These are phyloP conservation scores for Fusarium sulawesiense DNA, from an alignment of 2,329 filamentous ascomycete genomes.

Conservation along the genomic window DNA sequence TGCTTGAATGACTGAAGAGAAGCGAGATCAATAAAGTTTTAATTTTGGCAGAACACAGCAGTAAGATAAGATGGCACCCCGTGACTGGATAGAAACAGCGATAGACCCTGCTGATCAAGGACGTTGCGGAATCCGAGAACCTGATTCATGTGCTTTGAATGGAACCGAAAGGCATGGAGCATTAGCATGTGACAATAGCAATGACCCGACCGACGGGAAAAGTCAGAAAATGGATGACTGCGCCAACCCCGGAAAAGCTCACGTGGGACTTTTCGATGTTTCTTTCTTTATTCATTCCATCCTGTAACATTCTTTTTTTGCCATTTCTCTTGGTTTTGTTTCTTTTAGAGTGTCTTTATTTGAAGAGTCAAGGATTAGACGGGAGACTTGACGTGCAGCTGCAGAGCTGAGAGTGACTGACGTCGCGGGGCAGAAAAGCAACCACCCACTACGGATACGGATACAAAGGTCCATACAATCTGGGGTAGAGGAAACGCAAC, in stretches of 20 bases:
- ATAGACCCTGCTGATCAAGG: constrained; percentile 17
- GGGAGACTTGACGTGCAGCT: constrained; percentile 18
- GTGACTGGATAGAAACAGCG: constrained; percentile 5
- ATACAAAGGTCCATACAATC: background rate
- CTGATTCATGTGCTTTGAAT: constrained; percentile 26
- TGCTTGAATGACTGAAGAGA: too few relatives aligned
- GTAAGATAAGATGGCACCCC: too few relatives aligned
- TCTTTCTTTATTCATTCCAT: background rate
- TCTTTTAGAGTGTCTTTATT: background rate
- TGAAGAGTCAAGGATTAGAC: background rate
- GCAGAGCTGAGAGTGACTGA: constrained; percentile 23
- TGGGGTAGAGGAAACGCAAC: constrained; percentile 26
- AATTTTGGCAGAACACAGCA: too few relatives aligned
- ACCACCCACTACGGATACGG: background rate
- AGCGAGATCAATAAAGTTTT: rapidly evolving
- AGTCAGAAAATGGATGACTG: constrained; percentile 37
- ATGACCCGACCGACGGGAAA: constrained; percentile 17
- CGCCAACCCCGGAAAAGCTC: constrained; percentile 35
- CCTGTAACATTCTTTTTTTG: constrained; percentile 1
- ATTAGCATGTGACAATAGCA: constrained; percentile 44
- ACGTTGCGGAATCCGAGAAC: constrained; percentile 9
- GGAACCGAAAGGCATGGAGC: constrained; percentile 16
- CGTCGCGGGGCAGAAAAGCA: constrained; percentile 36
- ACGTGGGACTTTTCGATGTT: constrained; percentile 36
- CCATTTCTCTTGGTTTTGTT: background rate